phyloP scores from a whole-genome alignment of 495 filamentous ascomycete species.

The Cercophora newfieldiana region DNA sequence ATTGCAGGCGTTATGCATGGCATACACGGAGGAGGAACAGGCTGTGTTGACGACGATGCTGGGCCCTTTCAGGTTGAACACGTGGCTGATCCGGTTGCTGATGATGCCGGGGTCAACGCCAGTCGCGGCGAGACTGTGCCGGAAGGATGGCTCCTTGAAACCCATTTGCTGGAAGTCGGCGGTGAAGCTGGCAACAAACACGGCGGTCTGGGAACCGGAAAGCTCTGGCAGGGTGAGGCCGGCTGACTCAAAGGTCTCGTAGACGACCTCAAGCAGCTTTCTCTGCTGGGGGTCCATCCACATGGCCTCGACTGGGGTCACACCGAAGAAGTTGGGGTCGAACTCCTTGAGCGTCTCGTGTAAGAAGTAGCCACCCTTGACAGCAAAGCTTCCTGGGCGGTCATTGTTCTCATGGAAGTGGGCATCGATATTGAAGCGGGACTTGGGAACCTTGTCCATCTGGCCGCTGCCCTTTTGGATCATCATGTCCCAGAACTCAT shows the following conservation, averaged over 20 bases:
- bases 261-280: slow-evolving; percentile 48
- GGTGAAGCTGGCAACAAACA: slow-evolving; percentile 70
- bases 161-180: slow-evolving; percentile 64
- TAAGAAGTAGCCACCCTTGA: slow-evolving; percentile 64
- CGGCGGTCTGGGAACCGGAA: slow-evolving; percentile 6
- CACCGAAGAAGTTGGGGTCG: slow-evolving; percentile 59
- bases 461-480: slow-evolving; percentile 3
- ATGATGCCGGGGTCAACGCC: slow-evolving; percentile 35
- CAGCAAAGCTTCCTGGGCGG: slow-evolving; percentile 38
- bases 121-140: slow-evolving; percentile 31
- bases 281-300: slow-evolving; percentile 57
- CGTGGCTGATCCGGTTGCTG: slow-evolving; percentile 52
- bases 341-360: slow-evolving; percentile 30
- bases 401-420: slow-evolving; percentile 54
- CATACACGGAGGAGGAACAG: slow-evolving; percentile 54
- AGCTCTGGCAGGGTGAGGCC: slow-evolving; percentile 48
- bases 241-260: slow-evolving; percentile 54
- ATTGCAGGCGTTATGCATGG: slow-evolving; percentile 52
- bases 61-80: slow-evolving; percentile 46
- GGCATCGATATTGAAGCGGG: slow-evolving; percentile 63
- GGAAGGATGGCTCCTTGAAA: not conserved
- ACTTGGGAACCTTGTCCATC: slow-evolving; percentile 46
- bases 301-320: slow-evolving; percentile 45
- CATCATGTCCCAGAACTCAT: slow-evolving; percentile 45
- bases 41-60: slow-evolving; percentile 51